Conservation (phyloP, 345 rosid genomes). For the Durio zibethinus region DNA sequence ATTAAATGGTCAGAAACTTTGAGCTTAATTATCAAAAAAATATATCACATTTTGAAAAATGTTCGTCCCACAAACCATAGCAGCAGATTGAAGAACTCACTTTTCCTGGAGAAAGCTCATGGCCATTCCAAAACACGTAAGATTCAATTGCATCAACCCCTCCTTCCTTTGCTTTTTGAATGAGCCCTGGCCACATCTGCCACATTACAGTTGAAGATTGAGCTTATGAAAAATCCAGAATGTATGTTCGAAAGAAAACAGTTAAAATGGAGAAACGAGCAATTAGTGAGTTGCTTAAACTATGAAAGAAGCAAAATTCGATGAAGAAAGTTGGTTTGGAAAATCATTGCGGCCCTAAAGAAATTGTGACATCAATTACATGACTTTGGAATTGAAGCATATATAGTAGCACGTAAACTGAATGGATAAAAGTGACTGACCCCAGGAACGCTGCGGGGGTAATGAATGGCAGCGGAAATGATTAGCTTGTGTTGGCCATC, state of each 20-base stretch:
- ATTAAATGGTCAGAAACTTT: background rate
- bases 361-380: background rate
- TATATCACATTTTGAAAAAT: background rate
- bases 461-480: slow-evolving; percentile 70
- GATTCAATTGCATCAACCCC: slow-evolving; percentile 78
- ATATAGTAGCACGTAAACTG: background rate
- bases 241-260: background rate
- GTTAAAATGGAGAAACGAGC: background rate
- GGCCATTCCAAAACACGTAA: slow-evolving; percentile 96
- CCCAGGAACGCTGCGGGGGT: slow-evolving; percentile 73
- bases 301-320: background rate
- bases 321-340: background rate
- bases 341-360: background rate
- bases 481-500: slow-evolving; percentile 61
- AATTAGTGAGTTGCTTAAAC: background rate
- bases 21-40: background rate
- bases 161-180: slow-evolving; percentile 86
- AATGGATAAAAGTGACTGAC: slow-evolving; percentile 15
- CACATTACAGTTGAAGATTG: slow-evolving; percentile 16
- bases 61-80: background rate
- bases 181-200: slow-evolving; percentile 92
- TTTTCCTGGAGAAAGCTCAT: slow-evolving; percentile 70
- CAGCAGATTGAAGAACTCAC: slow-evolving; percentile 31
- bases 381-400: background rate
- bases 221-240: background rate